phyloP scores from a whole-genome alignment of 2,329 filamentous ascomycete genomes.

The Pyrenophora graminea region DNA sequence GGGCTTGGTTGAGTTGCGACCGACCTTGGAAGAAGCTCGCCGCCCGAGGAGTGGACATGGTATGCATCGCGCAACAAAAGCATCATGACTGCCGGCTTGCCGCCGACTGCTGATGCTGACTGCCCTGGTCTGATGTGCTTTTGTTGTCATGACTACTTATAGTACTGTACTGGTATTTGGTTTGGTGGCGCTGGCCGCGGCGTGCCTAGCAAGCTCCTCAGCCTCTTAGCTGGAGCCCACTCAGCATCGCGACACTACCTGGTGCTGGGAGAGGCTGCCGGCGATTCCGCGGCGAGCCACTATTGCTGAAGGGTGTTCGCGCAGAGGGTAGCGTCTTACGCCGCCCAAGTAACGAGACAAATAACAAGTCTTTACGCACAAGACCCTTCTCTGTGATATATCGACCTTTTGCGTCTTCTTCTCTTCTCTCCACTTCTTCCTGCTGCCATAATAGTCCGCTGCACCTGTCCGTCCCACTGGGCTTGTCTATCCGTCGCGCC shows the following conservation, averaged over 20 bases:
- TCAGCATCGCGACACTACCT: conserved; percentile 10
- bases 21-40: no score
- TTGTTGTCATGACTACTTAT: conserved; percentile 11
- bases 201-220: conserved; percentile 18
- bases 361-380: conserved; percentile 8
- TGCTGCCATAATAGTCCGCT: not conserved
- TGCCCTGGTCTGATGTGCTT: conserved; percentile 3
- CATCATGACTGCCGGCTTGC: no score
- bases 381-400: not conserved
- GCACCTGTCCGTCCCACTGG: conserved; percentile 1
- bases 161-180: conserved; percentile 4
- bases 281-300: conserved; percentile 26
- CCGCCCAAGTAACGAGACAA: conserved; percentile 10
- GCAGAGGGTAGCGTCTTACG: conserved; percentile 22
- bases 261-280: conserved; percentile 20
- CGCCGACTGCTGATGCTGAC: no score
- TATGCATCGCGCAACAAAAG: no score
- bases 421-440: not conserved
- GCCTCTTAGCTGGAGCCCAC: conserved; percentile 17
- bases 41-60: no score
- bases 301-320: conserved; percentile 19
- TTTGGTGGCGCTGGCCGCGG: conserved; percentile 19
- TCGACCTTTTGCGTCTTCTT: not conserved
- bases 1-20: no score
- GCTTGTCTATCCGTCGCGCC: not conserved